Percentiles rank a stretch among this genome's conserved stretches.
phyloP scores from a whole-genome alignment of 257 asterid genomes.

The Cinchona pubescens region DNA sequence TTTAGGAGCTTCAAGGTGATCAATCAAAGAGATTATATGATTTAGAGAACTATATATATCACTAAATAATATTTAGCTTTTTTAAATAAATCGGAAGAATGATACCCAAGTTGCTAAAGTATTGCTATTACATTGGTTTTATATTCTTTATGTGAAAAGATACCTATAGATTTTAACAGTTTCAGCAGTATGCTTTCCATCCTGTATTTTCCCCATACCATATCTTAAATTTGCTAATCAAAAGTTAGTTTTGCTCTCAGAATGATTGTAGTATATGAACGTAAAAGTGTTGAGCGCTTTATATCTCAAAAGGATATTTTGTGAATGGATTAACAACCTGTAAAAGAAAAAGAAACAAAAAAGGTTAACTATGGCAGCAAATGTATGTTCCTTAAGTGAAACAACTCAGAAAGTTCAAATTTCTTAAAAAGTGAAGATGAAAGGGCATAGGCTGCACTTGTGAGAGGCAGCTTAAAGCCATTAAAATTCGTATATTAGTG shows the following conservation, averaged over 20 bases:
- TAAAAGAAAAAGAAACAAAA: slow-evolving; percentile 24
- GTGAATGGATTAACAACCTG: slow-evolving; percentile 98
- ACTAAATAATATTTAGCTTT: not conserved
- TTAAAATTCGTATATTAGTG: not conserved
- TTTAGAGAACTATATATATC: not conserved
- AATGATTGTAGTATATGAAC: not conserved
- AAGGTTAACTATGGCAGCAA: slow-evolving; percentile 12
- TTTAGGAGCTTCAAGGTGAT: not conserved
- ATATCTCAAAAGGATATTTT: slow-evolving; percentile 68
- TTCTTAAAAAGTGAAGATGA: no score
- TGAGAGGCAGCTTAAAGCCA: not conserved
- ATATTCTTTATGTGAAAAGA: no score
- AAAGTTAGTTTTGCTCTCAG: not conserved
- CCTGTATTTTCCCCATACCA: not conserved
- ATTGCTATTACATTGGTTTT: no score
- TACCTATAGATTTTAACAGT: not conserved
- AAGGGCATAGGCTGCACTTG: not conserved
- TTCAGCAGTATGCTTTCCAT: not conserved
- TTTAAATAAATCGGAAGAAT: not conserved
- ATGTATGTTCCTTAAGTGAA: not conserved
- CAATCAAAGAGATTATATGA: not conserved
- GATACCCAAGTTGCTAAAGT: not conserved
- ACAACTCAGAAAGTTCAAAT: not conserved
- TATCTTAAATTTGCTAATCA: not conserved
- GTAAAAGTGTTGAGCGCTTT: not conserved